Percentiles rank a stretch among this genome's conserved stretches.
Conservation (phyloP, 805 yeast species). For the Middelhovenomyces tepae region DNA sequence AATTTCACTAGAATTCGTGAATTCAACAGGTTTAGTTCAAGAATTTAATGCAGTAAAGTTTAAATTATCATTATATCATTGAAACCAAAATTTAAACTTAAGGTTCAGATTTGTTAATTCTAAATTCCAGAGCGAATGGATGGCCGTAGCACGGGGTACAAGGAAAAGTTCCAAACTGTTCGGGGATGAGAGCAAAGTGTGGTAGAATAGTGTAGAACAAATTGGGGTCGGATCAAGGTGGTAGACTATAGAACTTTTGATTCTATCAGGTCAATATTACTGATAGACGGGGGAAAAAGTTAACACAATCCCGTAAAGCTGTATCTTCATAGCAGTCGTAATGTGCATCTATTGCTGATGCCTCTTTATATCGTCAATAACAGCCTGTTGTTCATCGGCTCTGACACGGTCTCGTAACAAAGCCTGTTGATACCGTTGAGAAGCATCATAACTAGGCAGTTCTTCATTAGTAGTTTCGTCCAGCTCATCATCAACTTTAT, state of each 20-base stretch:
- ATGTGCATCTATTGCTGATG: not conserved
- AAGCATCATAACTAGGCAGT: slow-evolving; percentile 14
- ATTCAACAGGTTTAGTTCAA: too few relatives aligned
- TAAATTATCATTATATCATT: too few relatives aligned
- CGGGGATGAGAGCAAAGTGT: slow-evolving; percentile 1
- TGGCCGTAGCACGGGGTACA: too few relatives aligned
- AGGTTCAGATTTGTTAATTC: too few relatives aligned
- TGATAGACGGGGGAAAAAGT: not conserved
- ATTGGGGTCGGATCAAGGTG: not conserved
- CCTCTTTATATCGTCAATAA: slow-evolving; percentile 3
- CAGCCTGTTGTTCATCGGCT: slow-evolving; percentile 5
- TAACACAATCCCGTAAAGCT: not conserved
- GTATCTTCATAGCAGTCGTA: not conserved
- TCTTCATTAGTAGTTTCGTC: not conserved
- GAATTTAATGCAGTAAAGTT: too few relatives aligned
- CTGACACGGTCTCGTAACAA: slow-evolving; percentile 7
- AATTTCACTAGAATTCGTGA: too few relatives aligned
- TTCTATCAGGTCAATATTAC: not conserved
- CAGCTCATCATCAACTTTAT: not conserved
- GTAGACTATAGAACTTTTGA: not conserved
- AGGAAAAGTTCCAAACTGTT: too few relatives aligned
- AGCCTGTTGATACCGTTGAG: slow-evolving; percentile 12
- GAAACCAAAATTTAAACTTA: too few relatives aligned
- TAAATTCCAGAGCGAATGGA: too few relatives aligned
- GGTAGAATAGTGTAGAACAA: not conserved